Percentiles rank a stretch among this genome's conserved stretches.
phyloP scores from a whole-genome alignment of 2,329 filamentous ascomycete species.

The Ascochyta lentis region DNA sequence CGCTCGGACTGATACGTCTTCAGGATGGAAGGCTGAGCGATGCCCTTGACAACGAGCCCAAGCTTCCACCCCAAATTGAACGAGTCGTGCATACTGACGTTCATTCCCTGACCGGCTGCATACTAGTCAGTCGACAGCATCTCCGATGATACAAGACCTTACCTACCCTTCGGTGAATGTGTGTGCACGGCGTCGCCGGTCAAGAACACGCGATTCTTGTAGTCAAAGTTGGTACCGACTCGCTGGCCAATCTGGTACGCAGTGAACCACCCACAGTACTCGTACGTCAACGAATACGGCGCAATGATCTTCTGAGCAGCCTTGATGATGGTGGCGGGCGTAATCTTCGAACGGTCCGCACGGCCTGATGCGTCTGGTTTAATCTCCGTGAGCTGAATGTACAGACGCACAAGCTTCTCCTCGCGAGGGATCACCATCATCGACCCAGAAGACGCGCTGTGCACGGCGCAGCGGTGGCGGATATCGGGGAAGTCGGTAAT shows the following conservation, averaged over 20 bases:
- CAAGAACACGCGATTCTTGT: constrained; percentile 68
- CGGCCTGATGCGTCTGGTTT: constrained; percentile 54
- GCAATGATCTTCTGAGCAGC: constrained; percentile 69
- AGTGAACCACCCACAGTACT: constrained; percentile 72
- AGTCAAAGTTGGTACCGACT: constrained; percentile 64
- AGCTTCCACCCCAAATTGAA: constrained; percentile 67
- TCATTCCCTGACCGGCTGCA: constrained; percentile 60
- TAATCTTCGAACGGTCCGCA: constrained; percentile 68
- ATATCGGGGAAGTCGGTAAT: constrained; percentile 67
- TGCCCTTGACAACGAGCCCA: constrained; percentile 55
- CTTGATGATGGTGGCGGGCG: constrained; percentile 66
- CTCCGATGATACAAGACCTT: constrained; percentile 44
- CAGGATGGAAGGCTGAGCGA: constrained; percentile 51
- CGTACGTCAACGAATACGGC: constrained; percentile 71
- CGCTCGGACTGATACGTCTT: constrained; percentile 63
- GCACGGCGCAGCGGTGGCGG: constrained; percentile 64
- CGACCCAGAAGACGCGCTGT: constrained; percentile 62
- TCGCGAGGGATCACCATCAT: constrained; percentile 72
- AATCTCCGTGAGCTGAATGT: constrained; percentile 66
- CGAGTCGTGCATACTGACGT: constrained; percentile 72
- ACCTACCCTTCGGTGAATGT: constrained; percentile 66
- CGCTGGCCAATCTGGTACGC: constrained; percentile 73
- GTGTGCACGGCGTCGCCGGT: constrained; percentile 71
- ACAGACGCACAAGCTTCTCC: constrained; percentile 67
- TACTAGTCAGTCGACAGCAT: too few species aligned